Evolutionary conservation across 768 basidiomycete species (phyloP).

Genomic region (Boletus insuetus): DNA sequence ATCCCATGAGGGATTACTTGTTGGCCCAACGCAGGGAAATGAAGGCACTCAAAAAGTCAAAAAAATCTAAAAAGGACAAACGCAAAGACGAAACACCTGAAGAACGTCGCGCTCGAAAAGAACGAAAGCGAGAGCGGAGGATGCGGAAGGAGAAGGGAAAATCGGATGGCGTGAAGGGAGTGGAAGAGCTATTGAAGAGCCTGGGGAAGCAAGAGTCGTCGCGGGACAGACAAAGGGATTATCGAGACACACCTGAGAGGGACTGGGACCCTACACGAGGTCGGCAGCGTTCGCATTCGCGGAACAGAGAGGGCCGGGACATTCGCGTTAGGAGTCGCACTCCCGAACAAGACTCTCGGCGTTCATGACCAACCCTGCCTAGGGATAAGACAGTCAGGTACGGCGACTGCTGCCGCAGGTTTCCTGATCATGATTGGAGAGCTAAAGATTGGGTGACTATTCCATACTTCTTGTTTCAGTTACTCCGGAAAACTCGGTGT

Average conservation of each 20-base stretch:
- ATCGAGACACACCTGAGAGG: constrained; percentile 10
- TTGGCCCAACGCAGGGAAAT: constrained; percentile 71
- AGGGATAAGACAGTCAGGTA: constrained; percentile 4
- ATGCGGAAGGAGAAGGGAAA: constrained; percentile 48
- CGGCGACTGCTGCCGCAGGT: not conserved
- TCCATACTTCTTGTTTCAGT: constrained; percentile 3
- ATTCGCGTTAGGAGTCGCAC: constrained; percentile 15
- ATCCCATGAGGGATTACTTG: constrained; percentile 96
- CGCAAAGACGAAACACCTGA: constrained; percentile 76
- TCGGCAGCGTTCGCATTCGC: constrained; percentile 15
- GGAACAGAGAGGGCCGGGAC: constrained; percentile 11
- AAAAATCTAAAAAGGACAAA: constrained; percentile 58
- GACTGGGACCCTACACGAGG: constrained; percentile 11
- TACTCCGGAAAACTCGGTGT: not conserved
- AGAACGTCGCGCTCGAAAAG: constrained; percentile 73
- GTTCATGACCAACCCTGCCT: not conserved
- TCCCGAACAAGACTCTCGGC: constrained; percentile 15
- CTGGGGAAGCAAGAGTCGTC: constrained; percentile 32
- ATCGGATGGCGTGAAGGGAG: constrained; percentile 61
- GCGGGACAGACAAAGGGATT: constrained; percentile 12
- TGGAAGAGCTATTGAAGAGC: constrained; percentile 61
- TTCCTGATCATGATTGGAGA: not conserved
- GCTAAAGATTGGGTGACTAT: not conserved
- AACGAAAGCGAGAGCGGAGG: constrained; percentile 69
- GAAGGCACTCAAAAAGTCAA: constrained; percentile 62